Evolutionary conservation across 352 stramenopile genomes (phyloP).

Genomic region (Phytophthora rubi): DNA sequence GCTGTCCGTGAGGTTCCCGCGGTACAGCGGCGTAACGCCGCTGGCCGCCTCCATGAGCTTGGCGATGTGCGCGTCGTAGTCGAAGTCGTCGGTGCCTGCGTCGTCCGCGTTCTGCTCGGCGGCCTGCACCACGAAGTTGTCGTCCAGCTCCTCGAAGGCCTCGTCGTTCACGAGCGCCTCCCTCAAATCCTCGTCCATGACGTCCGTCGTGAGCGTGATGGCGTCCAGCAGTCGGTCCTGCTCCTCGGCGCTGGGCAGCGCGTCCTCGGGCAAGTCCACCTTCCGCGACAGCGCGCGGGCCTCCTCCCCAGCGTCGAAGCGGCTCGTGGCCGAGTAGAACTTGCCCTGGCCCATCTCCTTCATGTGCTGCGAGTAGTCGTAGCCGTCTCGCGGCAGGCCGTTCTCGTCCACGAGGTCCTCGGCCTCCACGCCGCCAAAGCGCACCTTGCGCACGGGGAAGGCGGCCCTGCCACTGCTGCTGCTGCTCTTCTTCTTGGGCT

Average conservation of each 20-base stretch:
- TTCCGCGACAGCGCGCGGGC: slow-evolving; percentile 60
- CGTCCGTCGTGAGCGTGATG: slow-evolving; percentile 84
- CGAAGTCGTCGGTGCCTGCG: slow-evolving; percentile 68
- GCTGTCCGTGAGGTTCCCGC: slow-evolving; percentile 73
- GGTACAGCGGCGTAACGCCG: slow-evolving; percentile 64
- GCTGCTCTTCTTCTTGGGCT: slow-evolving; percentile 8
- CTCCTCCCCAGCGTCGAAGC: slow-evolving; percentile 61
- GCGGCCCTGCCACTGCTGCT: slow-evolving; percentile 25
- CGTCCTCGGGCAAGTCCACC: slow-evolving; percentile 71
- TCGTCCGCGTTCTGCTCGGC: slow-evolving; percentile 52
- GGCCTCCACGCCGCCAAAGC: slow-evolving; percentile 66
- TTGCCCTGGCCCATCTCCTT: slow-evolving; percentile 89
- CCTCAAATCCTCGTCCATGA: slow-evolving; percentile 88
- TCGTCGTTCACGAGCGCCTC: slow-evolving; percentile 86
- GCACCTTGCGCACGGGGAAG: slow-evolving; percentile 68
- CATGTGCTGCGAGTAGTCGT: slow-evolving; percentile 94
- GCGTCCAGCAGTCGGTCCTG: slow-evolving; percentile 83
- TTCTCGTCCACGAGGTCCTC: slow-evolving; percentile 88
- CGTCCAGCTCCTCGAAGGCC: slow-evolving; percentile 90
- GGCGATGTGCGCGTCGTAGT: slow-evolving; percentile 94
- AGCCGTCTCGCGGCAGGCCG: slow-evolving; percentile 91
- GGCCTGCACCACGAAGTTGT: slow-evolving; percentile 92
- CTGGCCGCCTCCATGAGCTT: slow-evolving; percentile 91
- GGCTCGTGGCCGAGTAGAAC: slow-evolving; percentile 79
- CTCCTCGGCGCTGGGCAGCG: slow-evolving; percentile 71